These are phyloP conservation scores for Diplotaxis tenuifolia DNA, from an alignment of 345 rosid species.

Conservation along the genomic window DNA sequence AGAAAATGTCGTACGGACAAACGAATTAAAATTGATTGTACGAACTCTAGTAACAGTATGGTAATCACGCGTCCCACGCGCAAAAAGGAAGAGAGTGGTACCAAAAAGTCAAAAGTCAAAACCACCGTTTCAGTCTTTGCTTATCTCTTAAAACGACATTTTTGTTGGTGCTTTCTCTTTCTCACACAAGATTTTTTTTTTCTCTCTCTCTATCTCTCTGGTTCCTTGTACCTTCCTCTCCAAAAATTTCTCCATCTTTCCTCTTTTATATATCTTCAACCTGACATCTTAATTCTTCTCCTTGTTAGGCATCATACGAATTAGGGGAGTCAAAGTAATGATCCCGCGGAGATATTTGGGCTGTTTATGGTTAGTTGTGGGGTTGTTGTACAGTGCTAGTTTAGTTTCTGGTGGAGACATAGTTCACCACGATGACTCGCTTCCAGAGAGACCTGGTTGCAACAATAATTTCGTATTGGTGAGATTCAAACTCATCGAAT, in stretches of 20 bases:
- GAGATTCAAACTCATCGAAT: background rate
- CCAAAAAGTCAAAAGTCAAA: conserved; percentile 17
- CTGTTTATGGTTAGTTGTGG: conserved; percentile 20
- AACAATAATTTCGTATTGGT: conserved; percentile 93
- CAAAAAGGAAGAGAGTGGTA: conserved; percentile 6
- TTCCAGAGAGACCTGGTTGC: conserved; percentile 87
- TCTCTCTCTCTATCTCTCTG: conserved; percentile 17
- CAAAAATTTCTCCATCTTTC: conserved; percentile 17
- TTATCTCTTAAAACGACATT: conserved; percentile 33
- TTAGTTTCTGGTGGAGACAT: conserved; percentile 71
- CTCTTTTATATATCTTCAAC: conserved; percentile 5
- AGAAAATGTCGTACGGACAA: conserved; percentile 16
- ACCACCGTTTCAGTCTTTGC: conserved; percentile 35
- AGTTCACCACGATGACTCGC: conserved; percentile 75
- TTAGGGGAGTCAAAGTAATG: conserved; percentile 6
- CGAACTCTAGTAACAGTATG: background rate
- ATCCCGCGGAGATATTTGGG: conserved; percentile 4
- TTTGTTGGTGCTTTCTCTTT: background rate
- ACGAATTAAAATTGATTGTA: background rate
- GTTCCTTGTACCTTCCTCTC: conserved; percentile 18
- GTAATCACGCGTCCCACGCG: conserved; percentile 30
- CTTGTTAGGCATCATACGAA: background rate
- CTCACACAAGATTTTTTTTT: conserved; percentile 17
- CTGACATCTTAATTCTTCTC: background rate
- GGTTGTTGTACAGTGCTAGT: conserved; percentile 38